Conservation (phyloP, 805 yeast genomes). For the Wickerhamiella vanderwaltii region DNA sequence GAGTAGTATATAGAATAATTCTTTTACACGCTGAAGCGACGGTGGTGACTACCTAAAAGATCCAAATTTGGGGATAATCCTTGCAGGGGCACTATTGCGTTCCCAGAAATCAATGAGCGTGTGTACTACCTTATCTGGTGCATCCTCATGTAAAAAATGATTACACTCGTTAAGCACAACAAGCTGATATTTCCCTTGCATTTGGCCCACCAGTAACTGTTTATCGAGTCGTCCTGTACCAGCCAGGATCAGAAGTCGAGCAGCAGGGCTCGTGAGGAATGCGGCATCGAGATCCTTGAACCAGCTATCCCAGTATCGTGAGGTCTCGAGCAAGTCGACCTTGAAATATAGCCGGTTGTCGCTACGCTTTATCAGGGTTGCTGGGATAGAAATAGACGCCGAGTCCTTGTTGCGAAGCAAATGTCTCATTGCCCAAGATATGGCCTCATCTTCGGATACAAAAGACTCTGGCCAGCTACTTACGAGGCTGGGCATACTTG, state of each 20-base stretch:
- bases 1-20: background rate
- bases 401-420: conserved; percentile 45
- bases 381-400: conserved; percentile 71
- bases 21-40: background rate
- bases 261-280: conserved; percentile 40
- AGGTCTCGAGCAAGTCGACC: conserved; percentile 48
- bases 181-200: conserved; percentile 91
- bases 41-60: conserved; percentile 21
- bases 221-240: conserved; percentile 85
- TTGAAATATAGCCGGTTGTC: conserved; percentile 41
- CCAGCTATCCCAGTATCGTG: conserved; percentile 71
- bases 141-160: conserved; percentile 92
- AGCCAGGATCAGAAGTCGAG: conserved; percentile 68
- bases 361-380: conserved; percentile 33
- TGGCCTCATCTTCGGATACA: conserved; percentile 41
- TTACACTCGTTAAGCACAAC: conserved; percentile 73
- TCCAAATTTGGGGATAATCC: conserved; percentile 28
- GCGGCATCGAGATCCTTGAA: conserved; percentile 51
- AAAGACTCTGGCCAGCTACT: conserved; percentile 53
- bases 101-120: conserved; percentile 32
- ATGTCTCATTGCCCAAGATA: conserved; percentile 50
- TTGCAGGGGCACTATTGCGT: conserved; percentile 24
- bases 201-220: conserved; percentile 81
- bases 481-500: conserved; percentile 56
- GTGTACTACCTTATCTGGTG: conserved; percentile 53